A percentile compares a stretch with the other conserved stretches of the same genome.
Conservation (phyloP, 2,329 filamentous ascomycete genomes). For the Dothideomycetidae sp. region DNA sequence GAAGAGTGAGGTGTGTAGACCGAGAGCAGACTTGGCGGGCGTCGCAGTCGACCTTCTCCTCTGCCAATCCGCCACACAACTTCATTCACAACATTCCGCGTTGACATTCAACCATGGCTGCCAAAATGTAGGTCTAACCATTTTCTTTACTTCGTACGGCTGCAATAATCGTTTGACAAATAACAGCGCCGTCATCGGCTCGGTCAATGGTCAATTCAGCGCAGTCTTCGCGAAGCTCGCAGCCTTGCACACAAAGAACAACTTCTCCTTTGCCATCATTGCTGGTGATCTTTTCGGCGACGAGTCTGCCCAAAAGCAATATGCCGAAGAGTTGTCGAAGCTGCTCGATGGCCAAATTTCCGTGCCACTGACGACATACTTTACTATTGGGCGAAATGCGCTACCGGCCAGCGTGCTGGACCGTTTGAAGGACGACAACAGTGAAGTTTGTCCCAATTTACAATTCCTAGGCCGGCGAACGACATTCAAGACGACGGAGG, state of each 20-base stretch:
- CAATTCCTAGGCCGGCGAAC: constrained; percentile 80
- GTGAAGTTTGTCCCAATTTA: constrained; percentile 74
- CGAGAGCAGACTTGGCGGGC: too few species aligned
- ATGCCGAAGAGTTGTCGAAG: constrained; percentile 34
- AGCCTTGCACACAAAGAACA: constrained; percentile 71
- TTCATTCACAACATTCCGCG: not conserved
- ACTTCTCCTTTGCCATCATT: constrained; percentile 72
- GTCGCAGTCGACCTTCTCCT: too few species aligned
- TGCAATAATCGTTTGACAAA: not conserved
- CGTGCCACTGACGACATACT: constrained; percentile 78
- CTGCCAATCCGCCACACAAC: too few species aligned
- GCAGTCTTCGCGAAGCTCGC: constrained; percentile 67
- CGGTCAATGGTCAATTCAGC: constrained; percentile 64
- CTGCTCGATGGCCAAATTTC: constrained; percentile 59
- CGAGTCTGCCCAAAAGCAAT: constrained; percentile 34
- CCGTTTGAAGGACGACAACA: constrained; percentile 55
- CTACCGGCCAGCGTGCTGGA: constrained; percentile 58
- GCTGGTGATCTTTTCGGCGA: constrained; percentile 68
- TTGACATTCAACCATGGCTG: constrained; percentile 37
- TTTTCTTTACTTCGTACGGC: not conserved
- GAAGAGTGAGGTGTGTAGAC: too few species aligned
- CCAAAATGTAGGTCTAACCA: constrained; percentile 38
- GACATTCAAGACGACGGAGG: constrained; percentile 77
- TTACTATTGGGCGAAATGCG: constrained; percentile 61
- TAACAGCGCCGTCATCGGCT: constrained; percentile 63